Percentiles rank a stretch among this genome's conserved stretches.
These are phyloP conservation scores for Leucosporidium yakuticum DNA, from an alignment of 768 basidiomycete genomes.

Conservation along the genomic window DNA sequence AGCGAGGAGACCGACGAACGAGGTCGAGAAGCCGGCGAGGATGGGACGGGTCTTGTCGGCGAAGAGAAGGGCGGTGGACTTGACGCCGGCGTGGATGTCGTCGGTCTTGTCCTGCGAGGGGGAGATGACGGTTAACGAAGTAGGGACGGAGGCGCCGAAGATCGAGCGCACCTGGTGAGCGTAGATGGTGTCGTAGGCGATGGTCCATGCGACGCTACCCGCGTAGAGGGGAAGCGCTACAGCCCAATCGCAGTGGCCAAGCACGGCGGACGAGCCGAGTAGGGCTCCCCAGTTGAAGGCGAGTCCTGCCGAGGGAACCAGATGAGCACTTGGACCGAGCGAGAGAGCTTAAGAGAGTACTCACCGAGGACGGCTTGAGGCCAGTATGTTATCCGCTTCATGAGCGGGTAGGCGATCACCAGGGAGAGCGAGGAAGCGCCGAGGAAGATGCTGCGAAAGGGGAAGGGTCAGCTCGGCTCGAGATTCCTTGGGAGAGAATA, in stretches of 20 bases:
- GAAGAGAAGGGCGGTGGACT: constrained; percentile 89
- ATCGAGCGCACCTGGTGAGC: constrained; percentile 71
- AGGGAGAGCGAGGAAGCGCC: constrained; percentile 85
- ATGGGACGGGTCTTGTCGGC: constrained; percentile 68
- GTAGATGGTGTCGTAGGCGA: constrained; percentile 96
- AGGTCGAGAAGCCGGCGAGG: constrained; percentile 64
- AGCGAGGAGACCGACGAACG: constrained; percentile 66
- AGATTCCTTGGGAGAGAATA: background rate
- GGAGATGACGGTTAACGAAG: constrained; percentile 2
- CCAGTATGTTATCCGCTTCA: constrained; percentile 97
- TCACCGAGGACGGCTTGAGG: constrained; percentile 89
- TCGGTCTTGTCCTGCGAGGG: constrained; percentile 74
- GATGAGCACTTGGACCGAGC: constrained; percentile 1
- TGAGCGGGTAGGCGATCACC: constrained; percentile 84
- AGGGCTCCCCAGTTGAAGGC: constrained; percentile 97
- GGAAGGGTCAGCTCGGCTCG: background rate
- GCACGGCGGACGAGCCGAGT: constrained; percentile 91
- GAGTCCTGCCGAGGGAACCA: constrained; percentile 54
- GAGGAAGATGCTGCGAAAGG: constrained; percentile 63
- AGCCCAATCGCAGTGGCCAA: constrained; percentile 69
- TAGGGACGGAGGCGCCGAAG: constrained; percentile 1
- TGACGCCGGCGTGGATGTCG: constrained; percentile 79
- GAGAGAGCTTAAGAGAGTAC: constrained; percentile 30
- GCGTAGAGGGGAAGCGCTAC: constrained; percentile 82
- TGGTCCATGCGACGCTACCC: constrained; percentile 84